A percentile compares a stretch with the other conserved stretches of the same genome.
Evolutionary conservation across 2,329 filamentous ascomycete genomes (phyloP).

Genomic region (Diaporthe citri): DNA sequence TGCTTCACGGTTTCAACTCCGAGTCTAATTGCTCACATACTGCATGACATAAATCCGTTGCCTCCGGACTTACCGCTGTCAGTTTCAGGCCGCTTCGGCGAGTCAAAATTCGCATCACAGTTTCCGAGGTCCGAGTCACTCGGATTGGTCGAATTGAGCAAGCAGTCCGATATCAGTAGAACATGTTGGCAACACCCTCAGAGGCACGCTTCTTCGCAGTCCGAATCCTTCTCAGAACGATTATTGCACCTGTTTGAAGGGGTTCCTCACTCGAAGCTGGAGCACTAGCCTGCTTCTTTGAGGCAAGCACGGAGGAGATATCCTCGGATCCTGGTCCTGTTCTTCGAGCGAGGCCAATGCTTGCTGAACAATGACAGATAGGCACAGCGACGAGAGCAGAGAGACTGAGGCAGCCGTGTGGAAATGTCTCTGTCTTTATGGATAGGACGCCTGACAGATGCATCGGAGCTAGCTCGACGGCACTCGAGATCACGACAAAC

Average conservation of each 20-base stretch:
- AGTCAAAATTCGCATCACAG: conserved; percentile 11
- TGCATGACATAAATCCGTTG: conserved; percentile 11
- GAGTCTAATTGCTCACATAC: background rate
- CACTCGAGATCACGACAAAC: background rate
- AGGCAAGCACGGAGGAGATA: background rate
- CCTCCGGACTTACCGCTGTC: background rate
- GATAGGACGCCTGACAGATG: no score
- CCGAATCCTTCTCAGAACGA: background rate
- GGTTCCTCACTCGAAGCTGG: background rate
- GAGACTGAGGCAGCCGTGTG: background rate
- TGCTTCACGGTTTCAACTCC: background rate
- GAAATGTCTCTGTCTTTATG: background rate
- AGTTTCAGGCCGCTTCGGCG: background rate
- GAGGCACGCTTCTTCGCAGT: background rate
- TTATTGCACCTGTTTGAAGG: no score
- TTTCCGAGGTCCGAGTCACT: conserved; percentile 12
- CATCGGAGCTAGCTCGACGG: background rate
- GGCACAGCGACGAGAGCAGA: background rate
- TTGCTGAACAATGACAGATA: background rate
- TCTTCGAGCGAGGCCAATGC: background rate
- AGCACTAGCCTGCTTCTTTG: no score
- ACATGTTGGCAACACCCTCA: no score
- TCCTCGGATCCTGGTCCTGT: background rate
- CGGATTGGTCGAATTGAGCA: background rate
- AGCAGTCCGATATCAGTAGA: background rate